These are phyloP conservation scores for Voacanga thouarsii DNA, from an alignment of 257 asterid genomes.

Conservation along the genomic window DNA sequence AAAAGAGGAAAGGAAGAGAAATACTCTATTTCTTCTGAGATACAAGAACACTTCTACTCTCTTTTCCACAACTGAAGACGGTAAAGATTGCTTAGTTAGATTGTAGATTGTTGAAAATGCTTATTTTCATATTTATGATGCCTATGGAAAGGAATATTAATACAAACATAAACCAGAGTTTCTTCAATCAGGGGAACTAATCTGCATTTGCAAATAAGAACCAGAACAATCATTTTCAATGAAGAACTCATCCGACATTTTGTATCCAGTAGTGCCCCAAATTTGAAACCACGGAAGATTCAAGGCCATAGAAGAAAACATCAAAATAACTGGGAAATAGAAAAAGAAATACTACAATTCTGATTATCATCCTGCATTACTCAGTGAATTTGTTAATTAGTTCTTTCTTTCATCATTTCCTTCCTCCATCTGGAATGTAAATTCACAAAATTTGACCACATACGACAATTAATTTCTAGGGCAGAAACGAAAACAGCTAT, in stretches of 20 bases:
- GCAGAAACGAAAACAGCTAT: background rate
- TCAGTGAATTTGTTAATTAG: background rate
- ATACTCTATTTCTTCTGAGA: background rate
- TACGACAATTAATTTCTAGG: background rate
- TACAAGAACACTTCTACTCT: background rate
- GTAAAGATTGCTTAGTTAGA: background rate
- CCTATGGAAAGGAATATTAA: background rate
- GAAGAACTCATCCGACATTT: background rate
- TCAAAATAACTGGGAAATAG: background rate
- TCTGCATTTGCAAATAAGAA: background rate
- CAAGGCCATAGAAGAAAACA: background rate
- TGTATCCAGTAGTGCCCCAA: background rate
- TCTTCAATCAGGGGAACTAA: background rate
- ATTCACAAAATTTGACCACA: background rate
- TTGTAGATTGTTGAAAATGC: background rate
- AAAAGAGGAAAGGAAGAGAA: background rate
- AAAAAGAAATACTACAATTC: background rate
- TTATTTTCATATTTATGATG: background rate
- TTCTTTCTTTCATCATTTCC: background rate
- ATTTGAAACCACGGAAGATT: background rate
- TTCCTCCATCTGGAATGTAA: background rate
- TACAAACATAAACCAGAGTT: background rate
- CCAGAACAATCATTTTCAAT: background rate
- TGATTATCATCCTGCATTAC: background rate
- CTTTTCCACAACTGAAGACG: background rate